Percentiles rank a stretch among this genome's conserved stretches.
phyloP scores from a whole-genome alignment of 768 basidiomycete species.

The Pisolithus tinctorius region DNA sequence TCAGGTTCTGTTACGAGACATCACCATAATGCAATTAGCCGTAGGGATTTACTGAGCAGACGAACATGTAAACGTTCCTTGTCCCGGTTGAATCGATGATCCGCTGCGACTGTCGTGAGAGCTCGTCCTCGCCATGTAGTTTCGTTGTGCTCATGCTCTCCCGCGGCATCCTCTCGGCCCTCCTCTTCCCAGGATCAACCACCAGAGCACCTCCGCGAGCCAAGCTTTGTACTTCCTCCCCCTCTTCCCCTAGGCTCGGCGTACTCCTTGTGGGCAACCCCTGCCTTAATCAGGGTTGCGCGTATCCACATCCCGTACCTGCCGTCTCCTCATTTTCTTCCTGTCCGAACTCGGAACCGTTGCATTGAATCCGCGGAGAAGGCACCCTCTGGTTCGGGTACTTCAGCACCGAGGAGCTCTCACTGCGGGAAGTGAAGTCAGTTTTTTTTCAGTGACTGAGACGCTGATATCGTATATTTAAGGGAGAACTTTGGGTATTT shows the following conservation, averaged over 20 bases:
- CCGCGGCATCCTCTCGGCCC: conserved; percentile 34
- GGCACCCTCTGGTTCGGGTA: conserved; percentile 71
- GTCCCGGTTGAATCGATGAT: conserved; percentile 58
- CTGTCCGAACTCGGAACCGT: conserved; percentile 88
- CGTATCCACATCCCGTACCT: conserved; percentile 46
- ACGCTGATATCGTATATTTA: no score
- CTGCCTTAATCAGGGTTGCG: conserved; percentile 72
- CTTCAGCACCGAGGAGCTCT: conserved; percentile 61
- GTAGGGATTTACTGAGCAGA: conserved; percentile 42
- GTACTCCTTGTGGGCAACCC: conserved; percentile 76
- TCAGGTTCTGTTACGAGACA: conserved; percentile 52
- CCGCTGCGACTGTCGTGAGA: conserved; percentile 76
- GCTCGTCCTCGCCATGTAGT: conserved; percentile 75
- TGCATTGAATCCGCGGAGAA: conserved; percentile 89
- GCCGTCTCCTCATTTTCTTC: conserved; percentile 62
- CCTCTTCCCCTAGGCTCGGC: conserved; percentile 29
- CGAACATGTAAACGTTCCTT: conserved; percentile 90
- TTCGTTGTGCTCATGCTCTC: conserved; percentile 65
- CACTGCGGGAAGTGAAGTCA: no score
- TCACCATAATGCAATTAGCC: conserved; percentile 1
- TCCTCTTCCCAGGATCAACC: conserved; percentile 32
- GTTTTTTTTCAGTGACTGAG: no score
- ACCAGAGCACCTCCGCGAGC: conserved; percentile 68
- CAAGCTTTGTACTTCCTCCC: conserved; percentile 48
- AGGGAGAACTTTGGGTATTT: no score